Percentiles rank a stretch among this genome's conserved stretches.
Conservation (phyloP, 2,329 filamentous ascomycete species). For the Cladosporium austrohemisphaericum region DNA sequence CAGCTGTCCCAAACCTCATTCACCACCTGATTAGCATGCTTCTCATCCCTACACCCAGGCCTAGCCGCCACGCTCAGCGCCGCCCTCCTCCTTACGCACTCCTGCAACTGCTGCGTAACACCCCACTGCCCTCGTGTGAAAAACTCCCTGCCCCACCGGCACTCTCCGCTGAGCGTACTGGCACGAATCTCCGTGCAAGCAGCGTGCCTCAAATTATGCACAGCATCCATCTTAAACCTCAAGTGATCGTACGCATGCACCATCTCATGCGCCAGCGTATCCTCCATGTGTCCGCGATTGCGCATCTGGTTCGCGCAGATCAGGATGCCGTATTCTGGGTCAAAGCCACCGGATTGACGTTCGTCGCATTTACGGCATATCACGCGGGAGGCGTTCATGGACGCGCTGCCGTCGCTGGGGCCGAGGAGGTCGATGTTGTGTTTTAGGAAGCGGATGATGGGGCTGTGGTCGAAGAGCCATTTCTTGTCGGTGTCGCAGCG, state of each 20-base stretch:
- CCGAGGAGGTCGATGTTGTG: constrained; percentile 77
- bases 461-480: constrained; percentile 80
- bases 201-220: constrained; percentile 72
- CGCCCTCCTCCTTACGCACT: constrained; percentile 81
- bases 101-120: constrained; percentile 87
- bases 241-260: constrained; percentile 94
- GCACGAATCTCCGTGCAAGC: constrained; percentile 97
- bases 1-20: constrained; percentile 99
- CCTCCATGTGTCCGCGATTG: constrained; percentile 77
- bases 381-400: constrained; percentile 70
- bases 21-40: constrained; percentile 80
- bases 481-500: constrained; percentile 78
- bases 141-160: constrained; percentile 82
- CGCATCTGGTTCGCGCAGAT: constrained; percentile 90
- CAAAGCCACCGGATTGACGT: constrained; percentile 77
- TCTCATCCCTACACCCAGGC: constrained; percentile 77
- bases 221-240: constrained; percentile 83
- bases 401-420: constrained; percentile 45
- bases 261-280: constrained; percentile 95
- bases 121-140: constrained; percentile 82
- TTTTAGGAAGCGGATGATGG: constrained; percentile 79
- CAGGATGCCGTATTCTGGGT: constrained; percentile 79
- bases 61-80: constrained; percentile 73
- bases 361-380: constrained; percentile 74
- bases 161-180: constrained; percentile 89